Base-by-base conservation (phyloP, 306 rosid genomes). In the Notholithocarpus densiflorus region DNA sequence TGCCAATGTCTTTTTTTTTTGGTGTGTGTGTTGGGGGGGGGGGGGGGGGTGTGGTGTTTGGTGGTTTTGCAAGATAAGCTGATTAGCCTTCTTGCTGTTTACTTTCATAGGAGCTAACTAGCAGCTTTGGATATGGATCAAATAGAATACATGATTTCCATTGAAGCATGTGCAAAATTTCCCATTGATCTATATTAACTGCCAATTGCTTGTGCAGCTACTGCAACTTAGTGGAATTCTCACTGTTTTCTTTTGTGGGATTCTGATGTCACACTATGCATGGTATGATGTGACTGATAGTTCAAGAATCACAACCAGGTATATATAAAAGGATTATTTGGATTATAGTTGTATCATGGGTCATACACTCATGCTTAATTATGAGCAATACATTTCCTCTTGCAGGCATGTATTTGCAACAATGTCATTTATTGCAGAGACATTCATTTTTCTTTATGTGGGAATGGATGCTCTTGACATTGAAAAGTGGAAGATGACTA, bases 401-500 rank as follows among this genome's bases (percentile, higher is more conserved):
- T 80, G 68, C 86, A 95, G 98, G 87, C 89, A 92, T 69, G 89
- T 90, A 79, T 95, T 95, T 76, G 91, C 96, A 19, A 87, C 94
- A 87, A 84, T 92, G 91, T 92, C 98, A 4, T 95, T 92, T 66
- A 89, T 95, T 61, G 94, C 95, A 9, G 97, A 92, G 80, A 91
- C 97, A 14, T 93, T 93, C 90, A 92, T 94, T 79, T 92, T 94
- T 86, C 95, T 92, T 20, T 91, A 89, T 48, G 97, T 94, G 81
- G 98, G 98, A 65, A 92, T 91, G 95, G 98, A 94, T 84, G 97
- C 98, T 76, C 87, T 94, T 66, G 98, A 94, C 88, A 85, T 91
- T 7, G 94, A 76, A 84, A 95, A 89, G 90, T 95, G 98, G 98
- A 89, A 75, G 83, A 86, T 91, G 83, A 91, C 89, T 23, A 70